Evolutionary conservation across 768 basidiomycete species (phyloP).

Genomic region (Amanita fuliginea): DNA sequence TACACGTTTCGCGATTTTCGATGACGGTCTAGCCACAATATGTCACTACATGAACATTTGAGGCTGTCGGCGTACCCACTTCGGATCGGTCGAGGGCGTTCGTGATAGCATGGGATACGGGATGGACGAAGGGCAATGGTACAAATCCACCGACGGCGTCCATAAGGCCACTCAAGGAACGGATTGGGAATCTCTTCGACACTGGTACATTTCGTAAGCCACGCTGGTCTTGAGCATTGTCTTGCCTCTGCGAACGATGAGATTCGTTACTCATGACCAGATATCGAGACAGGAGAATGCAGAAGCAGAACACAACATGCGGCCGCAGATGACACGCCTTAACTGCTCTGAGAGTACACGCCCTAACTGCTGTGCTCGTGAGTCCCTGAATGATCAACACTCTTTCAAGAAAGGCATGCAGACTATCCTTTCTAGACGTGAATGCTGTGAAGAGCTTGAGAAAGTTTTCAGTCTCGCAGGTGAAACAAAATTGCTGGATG

Average conservation of each 20-base stretch:
- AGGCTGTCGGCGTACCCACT: background rate
- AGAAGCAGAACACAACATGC: background rate
- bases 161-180: background rate
- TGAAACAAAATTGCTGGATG: too few relatives aligned
- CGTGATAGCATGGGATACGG: background rate
- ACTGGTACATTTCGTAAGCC: background rate
- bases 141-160: background rate
- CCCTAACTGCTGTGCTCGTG: too few relatives aligned
- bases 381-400: background rate
- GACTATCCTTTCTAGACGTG: too few relatives aligned
- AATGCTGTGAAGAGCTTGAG: too few relatives aligned
- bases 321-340: background rate
- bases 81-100: background rate
- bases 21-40: background rate
- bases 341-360: background rate
- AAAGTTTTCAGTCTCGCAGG: too few relatives aligned
- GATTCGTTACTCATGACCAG: background rate
- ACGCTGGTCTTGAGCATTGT: too few relatives aligned
- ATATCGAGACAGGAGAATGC: background rate
- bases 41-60: background rate
- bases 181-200: background rate
- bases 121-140: background rate
- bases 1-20: background rate
- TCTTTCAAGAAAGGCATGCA: too few relatives aligned
- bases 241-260: background rate